Evolutionary conservation across 2,329 filamentous ascomycete species (phyloP), one percentile per base, ranked within the genome.

Genomic region (Myotisia sp.): DNA sequence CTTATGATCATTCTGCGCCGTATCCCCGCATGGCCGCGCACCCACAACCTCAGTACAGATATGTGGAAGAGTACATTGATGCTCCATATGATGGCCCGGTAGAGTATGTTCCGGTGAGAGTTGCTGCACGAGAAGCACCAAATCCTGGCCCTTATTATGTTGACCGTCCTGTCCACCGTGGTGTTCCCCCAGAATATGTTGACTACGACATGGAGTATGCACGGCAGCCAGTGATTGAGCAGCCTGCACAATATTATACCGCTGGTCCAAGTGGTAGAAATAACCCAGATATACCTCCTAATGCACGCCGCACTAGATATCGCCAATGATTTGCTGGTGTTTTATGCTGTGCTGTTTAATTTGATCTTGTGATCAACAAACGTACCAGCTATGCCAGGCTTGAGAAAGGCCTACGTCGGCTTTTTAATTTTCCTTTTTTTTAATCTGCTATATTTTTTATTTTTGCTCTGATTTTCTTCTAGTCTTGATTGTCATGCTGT

Each of bases 91-190:
- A 45, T 28, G 38, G 33, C 21, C 22, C 43, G 14, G 41, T 51
- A 17, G 47, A 51, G 35, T 51, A 50, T 23, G 40, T 48, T 21
- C 46, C 46, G 5, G 44, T 50, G 20, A 41, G 44, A 28, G 40
- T 48, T 14, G 34, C 39, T 19, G 37, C 40, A 18, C 38, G 43
- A 6, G 38, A 46, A 12, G 23, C 38, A 5, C 40, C 42, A 22
- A 41, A 43, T 21, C 19, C 38, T 10, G 36, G 42, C 16, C 37
- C 41, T 9, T 50, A 47, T 39, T 42, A 48, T 30, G 33, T 50
- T 18, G 43, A 48, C 39, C 49, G 43, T 6, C 42, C 46, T 17
- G 31, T 42, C 12, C 39, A 41, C 20, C 37, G 39, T n/a, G 47
- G 46, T 6, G 26, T 29, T 8, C 36, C 42, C n/a, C 34, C 36